Conservation (phyloP, 306 rosid genomes). For the Sicyos edulis region DNA sequence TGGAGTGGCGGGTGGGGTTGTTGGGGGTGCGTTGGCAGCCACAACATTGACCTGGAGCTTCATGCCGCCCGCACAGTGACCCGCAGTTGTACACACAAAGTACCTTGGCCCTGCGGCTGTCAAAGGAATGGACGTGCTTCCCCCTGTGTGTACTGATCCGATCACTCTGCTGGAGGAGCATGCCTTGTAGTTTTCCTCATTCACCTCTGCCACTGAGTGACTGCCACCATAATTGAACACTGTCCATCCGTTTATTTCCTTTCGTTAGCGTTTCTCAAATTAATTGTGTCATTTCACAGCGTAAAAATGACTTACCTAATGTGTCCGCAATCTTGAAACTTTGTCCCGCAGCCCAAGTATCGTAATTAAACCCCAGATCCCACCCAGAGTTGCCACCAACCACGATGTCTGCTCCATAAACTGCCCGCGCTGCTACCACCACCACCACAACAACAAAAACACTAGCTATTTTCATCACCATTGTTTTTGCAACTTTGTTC, state of each 20-base stretch:
- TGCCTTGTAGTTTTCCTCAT: constrained; percentile 20
- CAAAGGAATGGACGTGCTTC: constrained; percentile 36
- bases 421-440: constrained; percentile 32
- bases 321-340: constrained; percentile 53
- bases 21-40: constrained; percentile 27
- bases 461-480: constrained; percentile 32
- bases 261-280: no score
- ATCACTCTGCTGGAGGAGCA: constrained; percentile 38
- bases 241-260: constrained; percentile 14
- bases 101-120: constrained; percentile 25
- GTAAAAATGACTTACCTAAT: constrained; percentile 32
- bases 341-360: constrained; percentile 38
- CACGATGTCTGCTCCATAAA: constrained; percentile 31
- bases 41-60: constrained; percentile 43
- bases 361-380: constrained; percentile 20
- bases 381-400: constrained; percentile 53
- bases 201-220: constrained; percentile 45
- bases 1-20: constrained; percentile 22
- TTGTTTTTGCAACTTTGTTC: no score
- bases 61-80: constrained; percentile 55
- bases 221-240: constrained; percentile 42
- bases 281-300: no score
- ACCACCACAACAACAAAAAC: constrained; percentile 27
- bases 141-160: constrained; percentile 12
- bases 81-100: constrained; percentile 44